Evolutionary conservation across 2,329 filamentous ascomycete species (phyloP), one percentile per base, ranked within the genome.

Genomic region (Amauroascus niger): DNA sequence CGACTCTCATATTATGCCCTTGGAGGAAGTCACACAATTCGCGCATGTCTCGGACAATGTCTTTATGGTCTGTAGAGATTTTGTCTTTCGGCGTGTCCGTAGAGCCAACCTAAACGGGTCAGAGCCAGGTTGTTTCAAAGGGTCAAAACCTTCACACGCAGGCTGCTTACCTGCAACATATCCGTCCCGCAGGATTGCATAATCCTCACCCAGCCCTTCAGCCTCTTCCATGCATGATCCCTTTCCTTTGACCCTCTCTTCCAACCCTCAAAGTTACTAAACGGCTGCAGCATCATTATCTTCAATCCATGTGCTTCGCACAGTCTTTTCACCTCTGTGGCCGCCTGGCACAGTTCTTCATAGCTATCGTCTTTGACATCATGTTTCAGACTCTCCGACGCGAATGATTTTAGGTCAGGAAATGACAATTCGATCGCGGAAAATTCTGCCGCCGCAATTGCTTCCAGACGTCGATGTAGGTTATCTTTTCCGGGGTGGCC

Each of bases 191-290:
- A 75, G 1, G 81, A 81, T 32, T 81, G 72, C 85, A 89, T 88
- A 56, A 90, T 79, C 7, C 75, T 69, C 47, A 86, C 78, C 86
- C 85, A 90, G 0, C 83, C 83, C 6, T 66, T 69, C 0, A 82
- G 84, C 22, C 82, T 74, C 0, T 71, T 68, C 58, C 86, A 86
- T 0, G 82, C 84, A 49, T 84, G 79, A 4, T 79, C 68, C 2
- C 83, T 72, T 64, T 84, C 78, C 0, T 70, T 61, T 1, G 78
- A 80, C 0, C 73, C 80, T 39, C 73, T 71, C 0, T 76, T 70
- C 85, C 86, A 90, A 1, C 86, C 86, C 61, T 90, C 86, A 55
- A 88, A 88, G 61, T 88, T 86, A 14, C 81, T 72, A 61, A 90
- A 89, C 0, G 86, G 85, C 62, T 90, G 86, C 5, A 89, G 68